phyloP scores from a whole-genome alignment of 768 basidiomycete species.

The Tricholoma terreum region DNA sequence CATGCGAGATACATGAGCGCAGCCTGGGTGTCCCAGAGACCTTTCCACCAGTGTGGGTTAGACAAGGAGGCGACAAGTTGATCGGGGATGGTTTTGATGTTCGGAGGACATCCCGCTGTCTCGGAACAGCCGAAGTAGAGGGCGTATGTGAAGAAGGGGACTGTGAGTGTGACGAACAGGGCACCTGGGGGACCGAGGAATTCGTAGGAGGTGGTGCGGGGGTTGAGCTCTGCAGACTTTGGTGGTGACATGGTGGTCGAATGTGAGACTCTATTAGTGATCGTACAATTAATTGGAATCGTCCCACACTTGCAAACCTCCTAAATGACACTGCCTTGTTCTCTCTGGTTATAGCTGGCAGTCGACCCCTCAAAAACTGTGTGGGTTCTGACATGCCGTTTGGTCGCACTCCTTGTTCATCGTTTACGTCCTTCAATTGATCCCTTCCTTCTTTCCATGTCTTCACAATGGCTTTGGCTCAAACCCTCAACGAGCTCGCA shows the following conservation, averaged over 20 bases:
- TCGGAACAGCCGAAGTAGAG: constrained; percentile 82
- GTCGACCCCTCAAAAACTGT: no score
- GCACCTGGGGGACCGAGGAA: constrained; percentile 84
- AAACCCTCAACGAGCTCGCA: constrained; percentile 66
- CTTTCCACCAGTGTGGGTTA: constrained; percentile 58
- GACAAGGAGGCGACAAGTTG: constrained; percentile 47
- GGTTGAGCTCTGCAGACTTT: constrained; percentile 45
- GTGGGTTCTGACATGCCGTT: not conserved
- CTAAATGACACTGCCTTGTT: no score
- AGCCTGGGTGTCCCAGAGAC: constrained; percentile 83
- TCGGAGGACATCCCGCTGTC: constrained; percentile 63
- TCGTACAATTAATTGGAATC: no score
- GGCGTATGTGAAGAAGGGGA: constrained; percentile 68
- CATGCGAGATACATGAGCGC: constrained; percentile 75
- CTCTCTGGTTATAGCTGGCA: no score
- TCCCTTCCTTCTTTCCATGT: constrained; percentile 18
- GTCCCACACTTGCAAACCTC: no score
- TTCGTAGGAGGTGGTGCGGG: constrained; percentile 70
- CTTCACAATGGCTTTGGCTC: constrained; percentile 48
- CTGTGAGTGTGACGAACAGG: constrained; percentile 60
- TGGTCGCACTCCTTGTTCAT: not conserved
- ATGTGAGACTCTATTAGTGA: not conserved
- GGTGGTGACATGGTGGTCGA: constrained; percentile 24
- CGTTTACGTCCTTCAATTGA: constrained; percentile 3
- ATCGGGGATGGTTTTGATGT: constrained; percentile 37